These are phyloP conservation scores for Haplosporangium sp. DNA, from an alignment of 371 early-diverging fungal species.

Conservation along the genomic window DNA sequence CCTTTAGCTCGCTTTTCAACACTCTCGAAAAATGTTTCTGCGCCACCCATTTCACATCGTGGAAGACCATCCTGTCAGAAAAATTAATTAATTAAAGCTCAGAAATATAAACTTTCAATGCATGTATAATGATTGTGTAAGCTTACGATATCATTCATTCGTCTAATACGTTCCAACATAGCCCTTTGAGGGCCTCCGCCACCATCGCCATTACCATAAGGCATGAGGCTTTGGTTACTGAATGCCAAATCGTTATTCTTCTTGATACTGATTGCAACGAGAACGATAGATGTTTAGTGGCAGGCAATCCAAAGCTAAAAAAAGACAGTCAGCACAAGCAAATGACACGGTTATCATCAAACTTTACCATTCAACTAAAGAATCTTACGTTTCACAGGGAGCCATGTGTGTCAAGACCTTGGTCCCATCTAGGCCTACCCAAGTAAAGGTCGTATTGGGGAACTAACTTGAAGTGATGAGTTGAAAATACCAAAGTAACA, in stretches of 20 bases:
- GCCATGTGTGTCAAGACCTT: constrained; percentile 62
- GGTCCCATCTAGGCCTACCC: constrained; percentile 68
- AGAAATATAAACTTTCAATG: not conserved
- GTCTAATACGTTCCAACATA: constrained; percentile 88
- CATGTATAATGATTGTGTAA: not conserved
- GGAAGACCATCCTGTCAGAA: constrained; percentile 78
- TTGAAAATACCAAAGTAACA: not conserved
- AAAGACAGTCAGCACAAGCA: not conserved
- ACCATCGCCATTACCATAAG: constrained; percentile 97
- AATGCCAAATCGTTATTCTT: constrained; percentile 88
- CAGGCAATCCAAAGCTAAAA: too few species aligned
- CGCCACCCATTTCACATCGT: constrained; percentile 78
- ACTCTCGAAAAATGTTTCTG: constrained; percentile 82
- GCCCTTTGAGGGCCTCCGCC: constrained; percentile 93
- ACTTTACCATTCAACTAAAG: not conserved
- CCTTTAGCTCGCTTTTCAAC: constrained; percentile 75
- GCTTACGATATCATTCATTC: constrained; percentile 76
- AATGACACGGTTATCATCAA: not conserved
- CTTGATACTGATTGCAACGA: constrained; percentile 61
- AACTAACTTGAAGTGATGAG: constrained; percentile 61
- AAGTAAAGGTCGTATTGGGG: constrained; percentile 94
- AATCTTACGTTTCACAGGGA: constrained; percentile 59
- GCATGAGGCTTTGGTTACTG: constrained; percentile 84
- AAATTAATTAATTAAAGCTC: not conserved
- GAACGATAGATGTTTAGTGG: not conserved